Percentiles rank a stretch among this genome's conserved stretches.
These are phyloP conservation scores for Lactarius deliciosus DNA, from an alignment of 768 basidiomycete genomes.

Conservation along the genomic window DNA sequence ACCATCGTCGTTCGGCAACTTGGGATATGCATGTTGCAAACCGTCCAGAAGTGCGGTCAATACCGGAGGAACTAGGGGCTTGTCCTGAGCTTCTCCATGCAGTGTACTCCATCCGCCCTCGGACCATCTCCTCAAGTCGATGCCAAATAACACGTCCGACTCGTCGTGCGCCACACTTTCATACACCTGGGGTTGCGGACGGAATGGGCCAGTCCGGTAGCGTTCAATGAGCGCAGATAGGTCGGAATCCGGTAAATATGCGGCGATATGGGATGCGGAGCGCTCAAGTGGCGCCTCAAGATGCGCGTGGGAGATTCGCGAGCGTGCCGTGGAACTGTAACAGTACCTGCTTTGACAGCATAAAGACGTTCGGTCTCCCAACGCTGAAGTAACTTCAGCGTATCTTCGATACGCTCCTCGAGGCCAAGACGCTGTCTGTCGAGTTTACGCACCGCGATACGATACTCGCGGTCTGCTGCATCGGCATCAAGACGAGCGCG, in stretches of 20 bases:
- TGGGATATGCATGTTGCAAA: slow-evolving; percentile 61
- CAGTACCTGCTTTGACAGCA: slow-evolving; percentile 86
- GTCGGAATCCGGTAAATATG: slow-evolving; percentile 88
- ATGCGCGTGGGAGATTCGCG: slow-evolving; percentile 64
- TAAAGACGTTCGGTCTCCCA: slow-evolving; percentile 85
- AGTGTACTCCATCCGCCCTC: slow-evolving; percentile 73
- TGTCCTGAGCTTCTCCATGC: slow-evolving; percentile 53
- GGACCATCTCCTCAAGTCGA: slow-evolving; percentile 89
- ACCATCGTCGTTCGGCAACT: slow-evolving; percentile 64
- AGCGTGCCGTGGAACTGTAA: slow-evolving; percentile 86
- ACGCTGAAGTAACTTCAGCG: slow-evolving; percentile 72
- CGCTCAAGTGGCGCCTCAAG: slow-evolving; percentile 65
- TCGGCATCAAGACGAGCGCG: slow-evolving; percentile 76
- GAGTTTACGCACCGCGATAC: slow-evolving; percentile 74
- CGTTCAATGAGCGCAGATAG: slow-evolving; percentile 85
- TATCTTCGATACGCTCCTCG: slow-evolving; percentile 85
- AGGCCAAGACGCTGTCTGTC: slow-evolving; percentile 83
- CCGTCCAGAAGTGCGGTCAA: slow-evolving; percentile 64
- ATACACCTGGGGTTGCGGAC: slow-evolving; percentile 81
- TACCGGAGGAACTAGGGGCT: slow-evolving; percentile 70
- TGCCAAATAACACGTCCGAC: slow-evolving; percentile 85
- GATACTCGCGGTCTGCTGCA: slow-evolving; percentile 76
- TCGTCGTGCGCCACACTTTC: slow-evolving; percentile 83
- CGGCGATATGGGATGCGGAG: slow-evolving; percentile 71
- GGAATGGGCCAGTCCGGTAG: slow-evolving; percentile 91